phyloP scores from a whole-genome alignment of 345 rosid species.

The Arabis alpina region DNA sequence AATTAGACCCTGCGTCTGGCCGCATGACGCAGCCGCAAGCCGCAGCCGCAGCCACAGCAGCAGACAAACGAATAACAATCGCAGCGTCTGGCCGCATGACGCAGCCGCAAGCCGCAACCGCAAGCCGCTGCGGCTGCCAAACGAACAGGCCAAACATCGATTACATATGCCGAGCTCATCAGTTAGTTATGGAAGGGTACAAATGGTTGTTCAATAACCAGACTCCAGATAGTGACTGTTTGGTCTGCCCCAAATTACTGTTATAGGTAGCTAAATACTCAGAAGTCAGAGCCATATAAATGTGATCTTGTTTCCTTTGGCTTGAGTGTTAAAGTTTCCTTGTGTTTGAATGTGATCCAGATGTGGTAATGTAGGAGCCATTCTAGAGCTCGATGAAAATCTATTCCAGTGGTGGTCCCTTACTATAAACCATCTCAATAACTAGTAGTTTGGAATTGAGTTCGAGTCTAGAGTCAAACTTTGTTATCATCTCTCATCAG shows the following conservation, averaged over 20 bases:
- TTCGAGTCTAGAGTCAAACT: no score
- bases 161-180: conserved; percentile 91
- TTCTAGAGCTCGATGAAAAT: conserved; percentile 86
- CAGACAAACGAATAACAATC: no score
- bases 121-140: no score
- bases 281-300: neutral
- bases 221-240: conserved; percentile 87
- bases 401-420: no score
- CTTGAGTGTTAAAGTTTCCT: conserved; percentile 21
- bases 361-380: conserved; percentile 94
- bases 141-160: no score
- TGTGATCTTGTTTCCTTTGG: conserved; percentile 1
- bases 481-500: no score
- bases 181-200: conserved; percentile 95
- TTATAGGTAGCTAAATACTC: conserved; percentile 59
- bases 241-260: conserved; percentile 99
- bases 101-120: no score
- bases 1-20: no score
- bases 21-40: no score
- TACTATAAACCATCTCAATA: conserved; percentile 12
- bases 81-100: no score
- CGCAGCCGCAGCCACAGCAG: no score
- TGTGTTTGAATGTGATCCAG: conserved; percentile 50
- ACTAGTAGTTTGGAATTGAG: neutral
- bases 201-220: conserved; percentile 91